phyloP scores from a whole-genome alignment of 169 alveolate species.

The Besnoitia besnoiti region DNA sequence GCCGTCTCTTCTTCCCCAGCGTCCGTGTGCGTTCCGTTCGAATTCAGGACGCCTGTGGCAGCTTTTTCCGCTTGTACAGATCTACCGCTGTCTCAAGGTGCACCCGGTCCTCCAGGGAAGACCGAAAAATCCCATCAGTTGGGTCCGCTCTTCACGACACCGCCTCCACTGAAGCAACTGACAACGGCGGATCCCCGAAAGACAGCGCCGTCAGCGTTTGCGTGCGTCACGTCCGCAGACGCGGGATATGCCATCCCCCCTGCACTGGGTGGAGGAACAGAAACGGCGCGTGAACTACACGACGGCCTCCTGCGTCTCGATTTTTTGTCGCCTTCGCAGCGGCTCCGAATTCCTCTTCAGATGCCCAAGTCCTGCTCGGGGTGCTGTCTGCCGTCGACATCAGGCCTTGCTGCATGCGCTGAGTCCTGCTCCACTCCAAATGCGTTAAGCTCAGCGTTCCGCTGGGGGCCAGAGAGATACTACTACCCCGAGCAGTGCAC shows the following conservation, averaged over 20 bases:
- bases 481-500: conserved; percentile 33
- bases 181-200: neutral
- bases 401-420: neutral
- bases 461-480: conserved; percentile 20
- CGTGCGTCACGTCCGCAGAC: neutral
- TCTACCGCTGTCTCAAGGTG: too few relatives aligned
- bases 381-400: neutral
- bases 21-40: neutral
- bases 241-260: neutral
- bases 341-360: neutral
- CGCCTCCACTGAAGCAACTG: neutral
- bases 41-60: neutral
- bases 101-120: too few relatives aligned
- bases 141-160: too few relatives aligned
- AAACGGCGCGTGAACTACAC: neutral
- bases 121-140: too few relatives aligned
- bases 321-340: neutral
- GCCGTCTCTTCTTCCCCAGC: neutral
- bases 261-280: neutral
- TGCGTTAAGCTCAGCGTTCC: neutral
- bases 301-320: neutral
- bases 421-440: neutral
- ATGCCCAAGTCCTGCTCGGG: neutral
- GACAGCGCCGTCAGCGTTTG: neutral
- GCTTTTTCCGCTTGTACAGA: neutral